Evolutionary conservation across 2,329 filamentous ascomycete genomes (phyloP).

Genomic region (Ascochyta viciae-villosae): DNA sequence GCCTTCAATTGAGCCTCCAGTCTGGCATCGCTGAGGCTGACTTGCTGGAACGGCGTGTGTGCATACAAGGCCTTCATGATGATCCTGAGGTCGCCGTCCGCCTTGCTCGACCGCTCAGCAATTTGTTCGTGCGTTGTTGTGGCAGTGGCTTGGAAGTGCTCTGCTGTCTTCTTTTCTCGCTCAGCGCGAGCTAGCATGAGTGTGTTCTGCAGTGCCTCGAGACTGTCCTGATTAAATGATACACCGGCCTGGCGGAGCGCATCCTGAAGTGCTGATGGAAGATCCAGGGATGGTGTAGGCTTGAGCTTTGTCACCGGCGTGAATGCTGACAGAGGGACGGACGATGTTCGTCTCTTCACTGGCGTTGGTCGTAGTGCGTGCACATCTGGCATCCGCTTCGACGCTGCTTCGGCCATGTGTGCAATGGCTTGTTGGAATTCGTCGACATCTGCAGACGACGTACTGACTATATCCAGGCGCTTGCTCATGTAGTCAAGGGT

Average conservation of each 20-base stretch:
- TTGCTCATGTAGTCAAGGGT: slow-evolving; percentile 53
- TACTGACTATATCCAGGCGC: slow-evolving; percentile 39
- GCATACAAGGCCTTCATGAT: slow-evolving; percentile 49
- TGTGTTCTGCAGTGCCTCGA: slow-evolving; percentile 33
- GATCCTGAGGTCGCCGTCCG: slow-evolving; percentile 47
- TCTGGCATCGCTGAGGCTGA: slow-evolving; percentile 33
- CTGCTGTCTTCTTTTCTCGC: slow-evolving; percentile 42
- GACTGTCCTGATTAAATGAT: slow-evolving; percentile 38
- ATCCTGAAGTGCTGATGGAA: slow-evolving; percentile 44
- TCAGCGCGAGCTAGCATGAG: slow-evolving; percentile 42
- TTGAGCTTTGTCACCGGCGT: slow-evolving; percentile 41
- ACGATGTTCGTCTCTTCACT: slow-evolving; percentile 30
- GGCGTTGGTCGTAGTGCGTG: slow-evolving; percentile 24
- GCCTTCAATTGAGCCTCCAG: slow-evolving; percentile 43
- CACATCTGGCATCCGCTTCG: slow-evolving; percentile 33
- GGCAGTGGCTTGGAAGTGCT: slow-evolving; percentile 45
- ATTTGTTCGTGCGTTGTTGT: slow-evolving; percentile 41
- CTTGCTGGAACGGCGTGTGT: slow-evolving; percentile 43
- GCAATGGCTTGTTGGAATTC: slow-evolving; percentile 44
- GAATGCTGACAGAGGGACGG: slow-evolving; percentile 33
- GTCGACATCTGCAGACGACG: slow-evolving; percentile 32
- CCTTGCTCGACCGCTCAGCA: slow-evolving; percentile 46
- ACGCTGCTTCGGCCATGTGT: slow-evolving; percentile 34
- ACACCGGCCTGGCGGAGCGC: slow-evolving; percentile 44
- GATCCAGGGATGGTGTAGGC: slow-evolving; percentile 33